Conservation (phyloP, 129 eudicot genomes). For the Ambrosia trifida region DNA sequence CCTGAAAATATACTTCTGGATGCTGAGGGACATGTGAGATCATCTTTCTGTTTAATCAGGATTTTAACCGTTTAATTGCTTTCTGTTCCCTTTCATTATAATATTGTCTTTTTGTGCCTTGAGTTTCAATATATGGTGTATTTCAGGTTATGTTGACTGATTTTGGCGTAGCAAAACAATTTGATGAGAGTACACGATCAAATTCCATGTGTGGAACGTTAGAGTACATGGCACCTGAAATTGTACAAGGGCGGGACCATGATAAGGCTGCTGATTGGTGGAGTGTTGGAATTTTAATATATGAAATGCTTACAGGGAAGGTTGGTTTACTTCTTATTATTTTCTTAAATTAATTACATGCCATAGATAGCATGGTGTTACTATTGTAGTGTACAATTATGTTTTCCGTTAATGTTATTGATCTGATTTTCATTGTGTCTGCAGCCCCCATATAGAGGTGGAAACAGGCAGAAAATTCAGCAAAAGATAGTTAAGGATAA, state of each 20-base stretch:
- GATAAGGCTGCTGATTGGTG: conserved; percentile 96
- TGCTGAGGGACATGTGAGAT: conserved; percentile 79
- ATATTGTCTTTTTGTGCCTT: background rate
- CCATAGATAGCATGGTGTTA: conserved; percentile 1
- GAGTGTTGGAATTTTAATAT: conserved; percentile 82
- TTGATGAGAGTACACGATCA: conserved; percentile 62
- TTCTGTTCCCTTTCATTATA: background rate
- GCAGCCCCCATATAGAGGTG: conserved; percentile 83
- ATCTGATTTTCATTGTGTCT: conserved; percentile 14
- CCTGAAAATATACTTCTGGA: conserved; percentile 84
- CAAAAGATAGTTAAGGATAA: conserved; percentile 72
- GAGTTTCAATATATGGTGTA: conserved; percentile 13
- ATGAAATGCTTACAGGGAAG: conserved; percentile 89
- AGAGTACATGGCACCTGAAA: conserved; percentile 88
- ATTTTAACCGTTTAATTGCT: conserved; percentile 6
- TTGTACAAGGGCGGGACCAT: conserved; percentile 77
- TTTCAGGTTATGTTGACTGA: conserved; percentile 71
- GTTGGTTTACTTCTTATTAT: conserved; percentile 34
- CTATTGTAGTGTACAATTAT: background rate
- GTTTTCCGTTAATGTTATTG: background rate
- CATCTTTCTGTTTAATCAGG: background rate
- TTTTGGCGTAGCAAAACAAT: conserved; percentile 77
- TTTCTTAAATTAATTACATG: background rate
- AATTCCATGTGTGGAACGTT: conserved; percentile 87
- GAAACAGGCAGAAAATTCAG: conserved; percentile 73